phyloP scores from a whole-genome alignment of 192 early-diverging fungal species.

The Gaertneriomyces semiglobifer region DNA sequence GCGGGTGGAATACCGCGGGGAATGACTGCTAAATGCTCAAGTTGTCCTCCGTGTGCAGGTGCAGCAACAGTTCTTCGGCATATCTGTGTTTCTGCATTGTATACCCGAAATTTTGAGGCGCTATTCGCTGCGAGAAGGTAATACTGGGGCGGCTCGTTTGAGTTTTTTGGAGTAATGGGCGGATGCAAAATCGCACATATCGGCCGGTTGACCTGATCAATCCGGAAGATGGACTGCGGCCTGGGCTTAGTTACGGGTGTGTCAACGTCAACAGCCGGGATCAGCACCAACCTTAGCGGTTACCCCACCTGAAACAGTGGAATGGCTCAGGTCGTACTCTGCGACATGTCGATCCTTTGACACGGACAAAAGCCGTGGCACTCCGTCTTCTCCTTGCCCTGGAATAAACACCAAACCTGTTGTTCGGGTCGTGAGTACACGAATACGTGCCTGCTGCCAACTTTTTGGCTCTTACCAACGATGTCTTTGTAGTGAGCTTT shows the following conservation, averaged over 20 bases:
- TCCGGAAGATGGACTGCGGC: conserved; percentile 27
- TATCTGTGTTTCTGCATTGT: conserved; percentile 42
- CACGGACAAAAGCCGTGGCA: conserved; percentile 37
- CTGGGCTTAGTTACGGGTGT: not conserved
- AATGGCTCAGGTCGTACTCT: conserved; percentile 44
- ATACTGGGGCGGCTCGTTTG: conserved; percentile 33
- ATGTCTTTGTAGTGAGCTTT: conserved; percentile 46
- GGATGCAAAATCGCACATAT: conserved; percentile 42
- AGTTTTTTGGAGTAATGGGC: conserved; percentile 8
- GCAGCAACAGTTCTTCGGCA: conserved; percentile 54
- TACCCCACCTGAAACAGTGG: conserved; percentile 41
- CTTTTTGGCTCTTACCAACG: conserved; percentile 35
- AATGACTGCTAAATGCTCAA: conserved; percentile 10
- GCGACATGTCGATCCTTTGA: conserved; percentile 45
- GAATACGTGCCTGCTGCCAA: too few species aligned
- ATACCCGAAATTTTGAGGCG: conserved; percentile 44
- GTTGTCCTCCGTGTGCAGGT: conserved; percentile 49
- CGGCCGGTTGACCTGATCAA: conserved; percentile 48
- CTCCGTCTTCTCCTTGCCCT: conserved; percentile 17
- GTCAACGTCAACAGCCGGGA: not conserved
- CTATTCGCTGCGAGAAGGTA: conserved; percentile 43
- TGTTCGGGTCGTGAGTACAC: too few species aligned
- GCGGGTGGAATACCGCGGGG: too few species aligned
- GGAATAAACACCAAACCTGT: conserved; percentile 41
- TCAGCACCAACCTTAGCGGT: conserved; percentile 25